Conservation (phyloP, 176 grass and related monocot species). For the Paspalum vaginatum region DNA sequence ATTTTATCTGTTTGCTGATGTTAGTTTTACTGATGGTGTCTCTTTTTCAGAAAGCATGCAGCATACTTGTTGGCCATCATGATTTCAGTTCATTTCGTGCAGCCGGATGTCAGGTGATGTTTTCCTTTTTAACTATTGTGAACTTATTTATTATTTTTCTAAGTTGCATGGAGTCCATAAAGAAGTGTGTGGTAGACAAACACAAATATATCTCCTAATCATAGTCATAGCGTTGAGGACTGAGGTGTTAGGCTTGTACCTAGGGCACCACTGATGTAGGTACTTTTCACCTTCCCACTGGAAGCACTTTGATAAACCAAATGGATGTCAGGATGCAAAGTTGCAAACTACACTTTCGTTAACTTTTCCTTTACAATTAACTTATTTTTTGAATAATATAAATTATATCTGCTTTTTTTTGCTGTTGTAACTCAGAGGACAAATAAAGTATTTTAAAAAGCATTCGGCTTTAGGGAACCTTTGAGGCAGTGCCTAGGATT, state of each 20-base stretch:
- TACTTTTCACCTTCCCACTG: neutral
- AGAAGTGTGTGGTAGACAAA: constrained; percentile 28
- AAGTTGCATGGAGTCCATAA: constrained; percentile 28
- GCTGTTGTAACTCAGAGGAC: neutral
- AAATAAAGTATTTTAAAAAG: neutral
- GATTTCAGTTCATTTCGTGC: constrained; percentile 99
- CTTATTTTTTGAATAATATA: neutral
- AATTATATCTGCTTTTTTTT: constrained; percentile 3
- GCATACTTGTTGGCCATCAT: constrained; percentile 75
- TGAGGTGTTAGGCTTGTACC: constrained; percentile 17
- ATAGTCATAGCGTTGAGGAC: neutral
- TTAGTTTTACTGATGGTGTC: constrained; percentile 19
- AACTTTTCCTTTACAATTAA: constrained; percentile 9
- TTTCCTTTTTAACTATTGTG: constrained; percentile 40
- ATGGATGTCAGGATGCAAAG: constrained; percentile 1
- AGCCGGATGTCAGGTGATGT: constrained; percentile 83
- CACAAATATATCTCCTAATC: constrained; percentile 14
- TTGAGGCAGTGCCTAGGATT: neutral
- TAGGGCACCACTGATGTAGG: neutral
- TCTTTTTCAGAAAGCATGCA: constrained; percentile 85
- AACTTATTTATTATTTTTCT: constrained; percentile 12
- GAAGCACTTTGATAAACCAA: constrained; percentile 11
- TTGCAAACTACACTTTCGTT: constrained; percentile 10
- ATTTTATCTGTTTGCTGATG: constrained; percentile 27
- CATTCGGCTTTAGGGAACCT: neutral